Evolutionary conservation across 2,329 filamentous ascomycete species (phyloP).

Genomic region (Didymella exigua): DNA sequence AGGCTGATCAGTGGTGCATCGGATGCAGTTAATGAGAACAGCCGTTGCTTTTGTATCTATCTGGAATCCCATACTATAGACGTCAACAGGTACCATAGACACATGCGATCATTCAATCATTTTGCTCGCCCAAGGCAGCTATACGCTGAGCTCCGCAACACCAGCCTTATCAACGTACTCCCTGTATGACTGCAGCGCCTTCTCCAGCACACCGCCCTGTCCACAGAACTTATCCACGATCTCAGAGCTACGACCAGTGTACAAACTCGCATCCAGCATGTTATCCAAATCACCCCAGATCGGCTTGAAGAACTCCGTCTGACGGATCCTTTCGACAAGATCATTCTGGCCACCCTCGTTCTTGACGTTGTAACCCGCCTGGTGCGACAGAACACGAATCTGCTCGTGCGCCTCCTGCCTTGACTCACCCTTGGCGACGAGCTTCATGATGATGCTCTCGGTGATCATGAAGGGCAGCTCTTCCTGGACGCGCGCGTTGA

Average conservation of each 20-base stretch:
- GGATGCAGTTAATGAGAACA: not conserved
- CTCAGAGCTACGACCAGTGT: slow-evolving; percentile 59
- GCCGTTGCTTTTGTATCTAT: not conserved
- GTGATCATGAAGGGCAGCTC: slow-evolving; percentile 90
- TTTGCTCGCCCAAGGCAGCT: not conserved
- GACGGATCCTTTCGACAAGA: slow-evolving; percentile 76
- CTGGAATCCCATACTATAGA: not conserved
- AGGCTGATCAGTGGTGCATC: not conserved
- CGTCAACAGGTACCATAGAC: slow-evolving; percentile 2
- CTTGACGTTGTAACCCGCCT: slow-evolving; percentile 74
- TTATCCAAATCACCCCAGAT: slow-evolving; percentile 71
- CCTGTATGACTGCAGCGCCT: slow-evolving; percentile 58
- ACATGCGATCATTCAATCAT: not conserved
- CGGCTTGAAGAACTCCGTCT: slow-evolving; percentile 73
- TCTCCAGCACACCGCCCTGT: slow-evolving; percentile 21
- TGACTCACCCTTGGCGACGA: slow-evolving; percentile 71
- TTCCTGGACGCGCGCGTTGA: slow-evolving; percentile 68
- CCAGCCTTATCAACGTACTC: slow-evolving; percentile 50
- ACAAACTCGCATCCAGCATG: slow-evolving; percentile 68
- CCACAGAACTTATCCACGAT: slow-evolving; percentile 35
- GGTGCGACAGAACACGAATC: slow-evolving; percentile 78
- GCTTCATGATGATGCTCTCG: slow-evolving; percentile 64
- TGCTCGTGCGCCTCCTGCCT: slow-evolving; percentile 86
- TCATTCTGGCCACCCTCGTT: slow-evolving; percentile 78
- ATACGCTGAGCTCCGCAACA: slow-evolving; percentile 43